Conservation (phyloP, 2,329 filamentous ascomycete genomes). For the Bipolaris victoriae region DNA sequence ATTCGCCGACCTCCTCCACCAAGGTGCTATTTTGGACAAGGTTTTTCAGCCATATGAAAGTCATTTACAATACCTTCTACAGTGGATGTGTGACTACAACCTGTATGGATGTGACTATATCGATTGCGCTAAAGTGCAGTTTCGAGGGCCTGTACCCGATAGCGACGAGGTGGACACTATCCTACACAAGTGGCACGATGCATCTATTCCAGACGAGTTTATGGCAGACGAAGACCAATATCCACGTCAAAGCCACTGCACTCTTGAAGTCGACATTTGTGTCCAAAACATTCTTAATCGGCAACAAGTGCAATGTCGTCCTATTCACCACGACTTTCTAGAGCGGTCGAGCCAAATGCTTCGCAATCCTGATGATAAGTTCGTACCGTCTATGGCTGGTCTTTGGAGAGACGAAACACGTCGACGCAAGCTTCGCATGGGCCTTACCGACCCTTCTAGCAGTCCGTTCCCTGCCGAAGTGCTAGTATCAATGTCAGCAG, state of each 20-base stretch:
- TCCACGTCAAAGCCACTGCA: conserved; percentile 83
- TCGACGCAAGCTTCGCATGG: conserved; percentile 75
- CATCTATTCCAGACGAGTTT: conserved; percentile 65
- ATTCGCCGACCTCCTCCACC: conserved; percentile 82
- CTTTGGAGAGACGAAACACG: conserved; percentile 90
- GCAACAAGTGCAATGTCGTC: conserved; percentile 73
- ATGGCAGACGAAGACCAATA: conserved; percentile 69
- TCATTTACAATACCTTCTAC: conserved; percentile 87
- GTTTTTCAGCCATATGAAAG: conserved; percentile 92
- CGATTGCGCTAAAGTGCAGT: conserved; percentile 71
- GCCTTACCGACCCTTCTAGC: conserved; percentile 66
- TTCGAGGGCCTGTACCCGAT: conserved; percentile 76
- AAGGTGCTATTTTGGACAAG: conserved; percentile 84
- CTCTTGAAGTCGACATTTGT: conserved; percentile 87
- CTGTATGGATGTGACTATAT: conserved; percentile 92
- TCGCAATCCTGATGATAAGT: conserved; percentile 69
- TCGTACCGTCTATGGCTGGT: conserved; percentile 92
- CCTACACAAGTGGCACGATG: conserved; percentile 79
- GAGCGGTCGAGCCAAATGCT: conserved; percentile 69
- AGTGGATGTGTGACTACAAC: conserved; percentile 99
- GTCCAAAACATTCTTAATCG: conserved; percentile 89
- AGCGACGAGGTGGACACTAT: conserved; percentile 67
- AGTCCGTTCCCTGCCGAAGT: conserved; percentile 83
- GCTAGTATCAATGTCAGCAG: conserved; percentile 86
- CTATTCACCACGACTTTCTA: conserved; percentile 83